These are phyloP conservation scores for Seminavis robusta DNA, from an alignment of 108 stramenopile species.

Conservation along the genomic window DNA sequence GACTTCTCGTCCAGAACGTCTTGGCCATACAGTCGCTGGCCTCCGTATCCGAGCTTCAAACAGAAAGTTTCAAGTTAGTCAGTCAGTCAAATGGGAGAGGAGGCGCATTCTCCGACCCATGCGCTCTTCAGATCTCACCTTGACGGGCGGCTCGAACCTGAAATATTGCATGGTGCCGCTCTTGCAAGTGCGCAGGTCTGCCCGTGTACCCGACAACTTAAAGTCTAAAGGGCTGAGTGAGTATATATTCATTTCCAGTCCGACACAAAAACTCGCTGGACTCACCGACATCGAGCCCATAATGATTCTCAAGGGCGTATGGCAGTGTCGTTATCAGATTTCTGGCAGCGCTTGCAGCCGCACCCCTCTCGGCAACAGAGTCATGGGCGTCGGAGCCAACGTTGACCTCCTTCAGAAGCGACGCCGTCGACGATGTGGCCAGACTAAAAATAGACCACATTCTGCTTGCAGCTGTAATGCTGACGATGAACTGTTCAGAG, in stretches of 20 bases:
- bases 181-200: constrained; percentile 23
- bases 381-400: neutral
- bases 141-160: constrained; percentile 63
- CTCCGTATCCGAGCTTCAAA: constrained; percentile 73
- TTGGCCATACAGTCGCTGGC: constrained; percentile 74
- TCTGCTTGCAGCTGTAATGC: constrained; percentile 62
- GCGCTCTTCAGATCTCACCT: no score
- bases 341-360: constrained; percentile 65
- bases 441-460: constrained; percentile 87
- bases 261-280: no score
- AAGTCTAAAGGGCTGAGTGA: no score
- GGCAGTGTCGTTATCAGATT: constrained; percentile 71
- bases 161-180: constrained; percentile 65
- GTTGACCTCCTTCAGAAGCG: neutral
- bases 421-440: constrained; percentile 36
- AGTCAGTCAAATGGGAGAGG: no score
- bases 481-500: constrained; percentile 81
- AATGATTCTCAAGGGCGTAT: constrained; percentile 78
- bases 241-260: no score
- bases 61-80: no score
- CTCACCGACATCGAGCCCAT: constrained; percentile 57
- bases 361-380: constrained; percentile 19
- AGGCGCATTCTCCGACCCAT: no score
- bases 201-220: constrained; percentile 26
- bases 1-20: constrained; percentile 59